phyloP scores from a whole-genome alignment of 768 basidiomycete genomes.

The Mycena indigotica region DNA sequence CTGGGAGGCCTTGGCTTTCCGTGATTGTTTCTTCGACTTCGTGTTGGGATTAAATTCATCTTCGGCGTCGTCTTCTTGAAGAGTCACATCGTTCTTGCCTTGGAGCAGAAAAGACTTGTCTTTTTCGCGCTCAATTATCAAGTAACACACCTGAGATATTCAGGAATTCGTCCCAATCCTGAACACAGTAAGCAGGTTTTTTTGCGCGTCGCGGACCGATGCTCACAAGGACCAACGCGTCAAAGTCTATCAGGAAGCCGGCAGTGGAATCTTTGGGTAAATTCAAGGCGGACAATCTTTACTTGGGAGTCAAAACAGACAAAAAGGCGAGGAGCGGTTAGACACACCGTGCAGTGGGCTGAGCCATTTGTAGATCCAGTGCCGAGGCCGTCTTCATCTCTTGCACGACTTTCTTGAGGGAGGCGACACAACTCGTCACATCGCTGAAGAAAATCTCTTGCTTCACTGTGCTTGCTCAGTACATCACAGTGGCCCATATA shows the following conservation, averaged over 20 bases:
- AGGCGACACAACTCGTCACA: conserved; percentile 73
- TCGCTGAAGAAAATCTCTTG: conserved; percentile 83
- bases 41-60: conserved; percentile 52
- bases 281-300: conserved; percentile 54
- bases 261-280: conserved; percentile 53
- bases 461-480: conserved; percentile 77
- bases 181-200: neutral
- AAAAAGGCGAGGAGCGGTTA: neutral
- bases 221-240: conserved; percentile 64
- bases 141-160: conserved; percentile 54
- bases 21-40: conserved; percentile 32
- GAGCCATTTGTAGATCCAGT: conserved; percentile 69
- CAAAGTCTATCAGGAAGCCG: conserved; percentile 59
- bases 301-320: conserved; percentile 2
- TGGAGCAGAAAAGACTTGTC: neutral
- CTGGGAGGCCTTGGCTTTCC: conserved; percentile 28
- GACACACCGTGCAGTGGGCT: conserved; percentile 62
- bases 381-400: conserved; percentile 54
- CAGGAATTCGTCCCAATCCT: conserved; percentile 69
- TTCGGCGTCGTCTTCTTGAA: conserved; percentile 40
- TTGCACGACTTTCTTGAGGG: conserved; percentile 77
- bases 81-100: neutral
- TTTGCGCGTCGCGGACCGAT: neutral
- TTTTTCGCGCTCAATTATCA: too few species aligned
- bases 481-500: too few species aligned